A percentile compares a stretch with the other conserved stretches of the same genome.
phyloP scores from a whole-genome alignment of 768 basidiomycete genomes.

The Suillus placidus region DNA sequence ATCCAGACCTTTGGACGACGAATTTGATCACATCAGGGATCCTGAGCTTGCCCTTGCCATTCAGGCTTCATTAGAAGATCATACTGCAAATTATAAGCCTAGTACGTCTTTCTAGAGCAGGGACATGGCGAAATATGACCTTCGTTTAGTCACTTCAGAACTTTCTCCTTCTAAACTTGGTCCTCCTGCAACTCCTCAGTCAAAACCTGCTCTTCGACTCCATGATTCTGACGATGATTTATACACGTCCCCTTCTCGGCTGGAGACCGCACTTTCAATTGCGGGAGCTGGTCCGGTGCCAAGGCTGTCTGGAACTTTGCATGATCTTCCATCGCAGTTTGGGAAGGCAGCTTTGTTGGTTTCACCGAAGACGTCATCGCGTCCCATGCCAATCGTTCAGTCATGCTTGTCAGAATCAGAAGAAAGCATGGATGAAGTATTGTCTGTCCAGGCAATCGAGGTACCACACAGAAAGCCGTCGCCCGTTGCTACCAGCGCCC shows the following conservation, averaged over 20 bases:
- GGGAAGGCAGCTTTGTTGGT: constrained; percentile 40
- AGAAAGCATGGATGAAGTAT: constrained; percentile 2
- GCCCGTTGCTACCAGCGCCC: constrained; percentile 4
- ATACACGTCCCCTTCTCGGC: constrained; percentile 52
- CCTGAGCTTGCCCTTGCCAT: constrained; percentile 60
- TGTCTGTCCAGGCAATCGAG: constrained; percentile 11
- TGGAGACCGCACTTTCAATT: constrained; percentile 71
- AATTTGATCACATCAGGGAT: constrained; percentile 51
- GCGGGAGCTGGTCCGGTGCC: constrained; percentile 55
- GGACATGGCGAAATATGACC: background rate
- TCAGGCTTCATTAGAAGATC: constrained; percentile 57
- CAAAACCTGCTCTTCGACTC: constrained; percentile 2
- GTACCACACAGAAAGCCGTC: constrained; percentile 9
- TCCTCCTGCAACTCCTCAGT: constrained; percentile 1
- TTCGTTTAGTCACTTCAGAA: constrained; percentile 4
- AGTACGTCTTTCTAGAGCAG: background rate
- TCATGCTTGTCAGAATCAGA: constrained; percentile 2
- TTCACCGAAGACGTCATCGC: constrained; percentile 14
- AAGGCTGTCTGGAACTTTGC: constrained; percentile 16
- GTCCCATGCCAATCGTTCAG: constrained; percentile 5
- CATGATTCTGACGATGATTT: constrained; percentile 47
- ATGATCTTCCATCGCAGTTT: constrained; percentile 31
- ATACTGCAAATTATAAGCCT: background rate
- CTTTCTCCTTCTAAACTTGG: constrained; percentile 13
- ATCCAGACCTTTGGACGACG: constrained; percentile 21